Conservation (phyloP, 805 yeast species). For the Maudiozyma saulgeensis region DNA sequence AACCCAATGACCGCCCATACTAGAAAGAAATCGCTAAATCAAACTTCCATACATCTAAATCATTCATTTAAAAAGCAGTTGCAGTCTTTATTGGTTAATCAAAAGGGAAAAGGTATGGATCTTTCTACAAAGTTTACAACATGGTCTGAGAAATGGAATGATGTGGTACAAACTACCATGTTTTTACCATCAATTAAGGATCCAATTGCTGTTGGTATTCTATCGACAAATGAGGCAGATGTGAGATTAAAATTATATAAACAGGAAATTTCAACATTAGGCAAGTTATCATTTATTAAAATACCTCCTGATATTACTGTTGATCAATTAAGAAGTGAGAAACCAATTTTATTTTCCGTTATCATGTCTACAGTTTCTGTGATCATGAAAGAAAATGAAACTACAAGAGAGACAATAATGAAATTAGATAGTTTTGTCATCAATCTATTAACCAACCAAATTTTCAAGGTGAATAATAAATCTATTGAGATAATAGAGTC, state of each 20-base stretch:
- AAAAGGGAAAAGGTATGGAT: slow-evolving; percentile 31
- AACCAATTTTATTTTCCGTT: slow-evolving; percentile 56
- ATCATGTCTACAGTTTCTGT: slow-evolving; percentile 54
- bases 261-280: slow-evolving; percentile 35
- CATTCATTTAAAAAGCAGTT: slow-evolving; percentile 19
- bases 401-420: slow-evolving; percentile 35
- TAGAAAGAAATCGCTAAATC: background rate
- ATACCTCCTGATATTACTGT: slow-evolving; percentile 38
- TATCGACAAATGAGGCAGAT: slow-evolving; percentile 52
- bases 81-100: slow-evolving; percentile 15
- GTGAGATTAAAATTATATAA: slow-evolving; percentile 43
- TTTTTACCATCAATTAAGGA: slow-evolving; percentile 37
- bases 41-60: slow-evolving; percentile 3
- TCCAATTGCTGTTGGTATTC: slow-evolving; percentile 46
- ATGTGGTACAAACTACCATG: slow-evolving; percentile 39
- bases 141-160: slow-evolving; percentile 37
- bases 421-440: slow-evolving; percentile 45
- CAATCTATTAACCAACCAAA: slow-evolving; percentile 44
- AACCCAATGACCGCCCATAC: background rate
- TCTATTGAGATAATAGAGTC: slow-evolving; percentile 57
- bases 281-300: slow-evolving; percentile 45
- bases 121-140: slow-evolving; percentile 33
- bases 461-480: slow-evolving; percentile 62
- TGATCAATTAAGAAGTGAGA: slow-evolving; percentile 38
- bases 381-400: slow-evolving; percentile 25